Evolutionary conservation across 2,329 filamentous ascomycete genomes (phyloP).

Genomic region (Sarocladiaceae sp.): DNA sequence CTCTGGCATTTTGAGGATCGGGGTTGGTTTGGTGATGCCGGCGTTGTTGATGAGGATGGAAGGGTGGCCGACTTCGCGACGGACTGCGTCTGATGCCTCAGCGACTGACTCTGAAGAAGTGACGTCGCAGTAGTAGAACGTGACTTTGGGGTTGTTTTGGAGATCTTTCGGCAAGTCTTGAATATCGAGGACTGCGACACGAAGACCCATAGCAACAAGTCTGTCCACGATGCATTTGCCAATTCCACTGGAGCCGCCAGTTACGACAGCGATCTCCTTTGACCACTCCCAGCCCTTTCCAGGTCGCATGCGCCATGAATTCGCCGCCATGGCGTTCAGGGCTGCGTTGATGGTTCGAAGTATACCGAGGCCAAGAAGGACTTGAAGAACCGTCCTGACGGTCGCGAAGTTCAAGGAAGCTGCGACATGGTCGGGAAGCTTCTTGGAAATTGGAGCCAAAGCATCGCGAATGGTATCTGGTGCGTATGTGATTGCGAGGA

Average conservation of each 20-base stretch:
- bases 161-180: constrained; percentile 22
- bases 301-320: constrained; percentile 22
- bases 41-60: constrained; percentile 71
- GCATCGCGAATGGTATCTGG: constrained; percentile 14
- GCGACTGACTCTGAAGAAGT: constrained; percentile 40
- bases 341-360: constrained; percentile 18
- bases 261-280: constrained; percentile 38
- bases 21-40: constrained; percentile 54
- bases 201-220: constrained; percentile 40
- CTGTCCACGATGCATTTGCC: constrained; percentile 30
- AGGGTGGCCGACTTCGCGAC: constrained; percentile 50
- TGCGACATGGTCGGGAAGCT: constrained; percentile 3
- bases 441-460: constrained; percentile 10
- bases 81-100: constrained; percentile 33
- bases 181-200: constrained; percentile 67
- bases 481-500: constrained; percentile 14
- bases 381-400: constrained; percentile 13
- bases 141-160: constrained; percentile 17
- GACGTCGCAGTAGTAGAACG: constrained; percentile 34
- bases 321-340: constrained; percentile 23
- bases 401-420: constrained; percentile 3
- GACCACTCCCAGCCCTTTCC: constrained; percentile 29
- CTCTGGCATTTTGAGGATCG: constrained; percentile 53
- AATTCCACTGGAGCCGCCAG: constrained; percentile 39
- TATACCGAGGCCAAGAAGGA: constrained; percentile 20